phyloP scores from a whole-genome alignment of 2,329 filamentous ascomycete genomes.

The Verticillium isaacii region DNA sequence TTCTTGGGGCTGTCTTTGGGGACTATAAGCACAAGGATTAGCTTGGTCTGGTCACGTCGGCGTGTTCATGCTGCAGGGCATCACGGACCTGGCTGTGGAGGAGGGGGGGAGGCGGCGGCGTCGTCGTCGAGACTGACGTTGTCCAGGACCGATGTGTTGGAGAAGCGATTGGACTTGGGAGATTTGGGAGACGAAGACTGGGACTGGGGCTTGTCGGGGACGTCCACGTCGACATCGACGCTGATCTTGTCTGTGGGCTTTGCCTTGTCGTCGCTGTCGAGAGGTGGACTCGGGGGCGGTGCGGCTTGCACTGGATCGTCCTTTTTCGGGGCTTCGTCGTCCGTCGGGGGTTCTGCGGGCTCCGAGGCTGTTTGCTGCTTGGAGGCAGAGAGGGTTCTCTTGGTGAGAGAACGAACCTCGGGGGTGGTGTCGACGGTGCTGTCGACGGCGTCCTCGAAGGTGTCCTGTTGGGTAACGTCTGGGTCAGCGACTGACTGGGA shows the following conservation, averaged over 20 bases:
- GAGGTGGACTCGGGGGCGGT: slow-evolving; percentile 6
- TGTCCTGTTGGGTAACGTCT: slow-evolving; percentile 46
- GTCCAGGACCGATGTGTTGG: slow-evolving; percentile 44
- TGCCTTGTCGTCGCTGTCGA: slow-evolving; percentile 3
- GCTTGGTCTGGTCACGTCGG: slow-evolving; percentile 8
- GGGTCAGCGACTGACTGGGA: slow-evolving; percentile 1
- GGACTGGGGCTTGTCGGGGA: slow-evolving; percentile 10
- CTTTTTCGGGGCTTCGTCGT: slow-evolving; percentile 9
- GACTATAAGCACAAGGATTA: slow-evolving; percentile 5
- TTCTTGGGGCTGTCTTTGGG: slow-evolving; percentile 28
- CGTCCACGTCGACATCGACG: slow-evolving; percentile 20
- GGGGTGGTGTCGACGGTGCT: slow-evolving; percentile 48
- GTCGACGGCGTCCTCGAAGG: slow-evolving; percentile 71
- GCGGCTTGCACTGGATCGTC: slow-evolving; percentile 1
- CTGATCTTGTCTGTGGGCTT: slow-evolving; percentile 12
- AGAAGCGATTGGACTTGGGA: slow-evolving; percentile 37
- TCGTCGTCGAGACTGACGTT: slow-evolving; percentile 66
- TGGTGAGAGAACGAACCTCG: slow-evolving; percentile 61
- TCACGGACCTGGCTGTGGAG: slow-evolving; percentile 26
- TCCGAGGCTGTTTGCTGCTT: slow-evolving; percentile 18
- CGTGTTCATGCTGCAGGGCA: slow-evolving; percentile 9
- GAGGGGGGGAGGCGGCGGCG: slow-evolving; percentile 20
- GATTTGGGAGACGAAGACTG: slow-evolving; percentile 14
- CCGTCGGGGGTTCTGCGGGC: slow-evolving; percentile 11
- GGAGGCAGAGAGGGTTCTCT: slow-evolving; percentile 33